These are phyloP conservation scores for Novymonas esmeraldas DNA, from an alignment of 208 protist genomes.

Conservation along the genomic window DNA sequence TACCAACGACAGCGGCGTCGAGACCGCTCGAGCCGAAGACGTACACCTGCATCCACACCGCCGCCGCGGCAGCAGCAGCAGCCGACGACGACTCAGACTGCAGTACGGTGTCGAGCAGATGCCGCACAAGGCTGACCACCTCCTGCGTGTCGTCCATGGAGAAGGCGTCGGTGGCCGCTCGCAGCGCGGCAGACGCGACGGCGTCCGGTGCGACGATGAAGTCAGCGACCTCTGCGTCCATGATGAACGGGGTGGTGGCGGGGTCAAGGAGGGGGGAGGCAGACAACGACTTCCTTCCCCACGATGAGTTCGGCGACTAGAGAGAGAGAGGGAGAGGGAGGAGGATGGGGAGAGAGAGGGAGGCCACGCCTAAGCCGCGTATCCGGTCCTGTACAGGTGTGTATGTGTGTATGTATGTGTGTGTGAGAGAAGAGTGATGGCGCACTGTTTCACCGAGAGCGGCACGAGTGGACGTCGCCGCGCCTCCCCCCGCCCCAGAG, in stretches of 20 bases:
- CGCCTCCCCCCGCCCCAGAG: too few species aligned
- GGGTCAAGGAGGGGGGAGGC: not conserved
- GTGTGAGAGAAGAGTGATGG: not conserved
- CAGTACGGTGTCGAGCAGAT: slow-evolving; percentile 21
- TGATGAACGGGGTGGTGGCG: too few species aligned
- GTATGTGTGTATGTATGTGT: slow-evolving; percentile 10
- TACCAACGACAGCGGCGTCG: slow-evolving; percentile 73
- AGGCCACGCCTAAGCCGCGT: not conserved
- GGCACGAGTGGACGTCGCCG: too few species aligned
- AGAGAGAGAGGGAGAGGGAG: not conserved
- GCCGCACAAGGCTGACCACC: slow-evolving; percentile 25
- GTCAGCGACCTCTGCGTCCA: not conserved
- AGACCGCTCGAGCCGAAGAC: slow-evolving; percentile 83
- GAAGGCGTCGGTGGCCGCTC: slow-evolving; percentile 17
- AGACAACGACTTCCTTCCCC: not conserved
- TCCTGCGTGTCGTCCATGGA: slow-evolving; percentile 27
- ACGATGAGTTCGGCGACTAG: not conserved
- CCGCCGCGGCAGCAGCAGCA: too few species aligned
- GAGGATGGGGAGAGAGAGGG: not conserved
- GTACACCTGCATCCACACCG: slow-evolving; percentile 54
- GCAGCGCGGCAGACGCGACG: slow-evolving; percentile 17
- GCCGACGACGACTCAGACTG: slow-evolving; percentile 11
- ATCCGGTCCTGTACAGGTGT: not conserved
- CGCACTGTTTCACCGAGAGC: not conserved
- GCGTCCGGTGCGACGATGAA: slow-evolving; percentile 6